Base-by-base conservation (phyloP, 108 stramenopile genomes). In the Pseudonitzschia pungens region DNA sequence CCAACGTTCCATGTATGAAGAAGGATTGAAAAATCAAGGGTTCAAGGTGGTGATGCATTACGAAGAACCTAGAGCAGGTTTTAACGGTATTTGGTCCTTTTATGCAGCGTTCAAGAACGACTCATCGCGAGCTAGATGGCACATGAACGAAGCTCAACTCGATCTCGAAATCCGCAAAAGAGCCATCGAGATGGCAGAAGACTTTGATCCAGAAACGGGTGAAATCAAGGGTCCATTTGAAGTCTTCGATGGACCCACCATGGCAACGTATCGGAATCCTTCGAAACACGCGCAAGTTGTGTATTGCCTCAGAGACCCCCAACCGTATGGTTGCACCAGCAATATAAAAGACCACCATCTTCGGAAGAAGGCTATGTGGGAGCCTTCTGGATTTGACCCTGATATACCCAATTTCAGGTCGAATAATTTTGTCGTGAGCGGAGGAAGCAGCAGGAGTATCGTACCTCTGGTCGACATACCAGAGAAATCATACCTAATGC, bases 241-340 rank as follows among this genome's bases (percentile, higher is more conserved):
- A 7, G 84, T 77, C 28, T 89, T 91, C 78, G 93, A 94, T 74
- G 91, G 91, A 11, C 75, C 93, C 10, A 82, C 87, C 0, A 92
- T 92, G 89, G 64, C 65, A 33, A 55, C 65, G 9, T 92, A 91
- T 52, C 86, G 83, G 55, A 57, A 73, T 20, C 87, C 90, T 4
- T 69, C 77, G 41, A 84, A 81, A 41, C 69, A 57, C 10, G 77
- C 78, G n/a, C 87, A 91, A 62, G 65, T 60, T 36, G 71, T 85
- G 4, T 79, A 75, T 50, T 92, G 91, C 52, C 70, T 33, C n/a
- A 15, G 60, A 40, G 36, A 62, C 40, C 60, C 60, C 2, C 10
- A 62, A n/a, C 60, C 60, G 1, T 62, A 62, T 33, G 60, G 60
- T 33, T 62, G 60, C 40, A 41, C 36, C 0, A 62, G 33, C 9